Conservation (phyloP, 148 eudicot species). For the Rhododendron mucronatum region DNA sequence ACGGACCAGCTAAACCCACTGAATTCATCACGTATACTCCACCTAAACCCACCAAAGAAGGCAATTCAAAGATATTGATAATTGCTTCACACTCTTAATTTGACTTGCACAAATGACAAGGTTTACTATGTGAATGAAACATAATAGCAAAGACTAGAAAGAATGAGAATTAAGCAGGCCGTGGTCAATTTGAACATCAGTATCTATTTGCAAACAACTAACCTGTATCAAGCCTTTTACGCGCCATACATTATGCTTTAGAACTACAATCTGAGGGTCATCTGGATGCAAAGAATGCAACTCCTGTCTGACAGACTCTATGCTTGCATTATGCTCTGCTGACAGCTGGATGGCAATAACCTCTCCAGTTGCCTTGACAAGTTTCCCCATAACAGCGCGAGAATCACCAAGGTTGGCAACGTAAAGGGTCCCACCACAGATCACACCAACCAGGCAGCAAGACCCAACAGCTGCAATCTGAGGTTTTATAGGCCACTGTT, state of each 20-base stretch:
- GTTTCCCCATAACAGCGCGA: conserved; percentile 71
- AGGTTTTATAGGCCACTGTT: conserved; percentile 71
- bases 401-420: conserved; percentile 79
- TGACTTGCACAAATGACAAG: neutral
- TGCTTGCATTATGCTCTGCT: conserved; percentile 65
- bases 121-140: neutral
- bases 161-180: neutral
- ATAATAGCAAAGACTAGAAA: neutral
- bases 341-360: conserved; percentile 69
- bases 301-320: conserved; percentile 80
- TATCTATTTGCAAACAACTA: conserved; percentile 1
- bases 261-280: conserved; percentile 65
- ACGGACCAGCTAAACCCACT: neutral
- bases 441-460: conserved; percentile 74
- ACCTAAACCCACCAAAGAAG: neutral
- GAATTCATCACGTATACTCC: neutral
- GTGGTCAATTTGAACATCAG: neutral
- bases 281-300: conserved; percentile 73
- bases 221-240: conserved; percentile 88
- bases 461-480: conserved; percentile 89
- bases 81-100: neutral
- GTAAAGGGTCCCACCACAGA: conserved; percentile 60
- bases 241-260: conserved; percentile 86
- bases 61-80: neutral
- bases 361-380: conserved; percentile 69